Conservation (phyloP, 192 early-diverging fungal genomes). For the Backusella tarrabulga region DNA sequence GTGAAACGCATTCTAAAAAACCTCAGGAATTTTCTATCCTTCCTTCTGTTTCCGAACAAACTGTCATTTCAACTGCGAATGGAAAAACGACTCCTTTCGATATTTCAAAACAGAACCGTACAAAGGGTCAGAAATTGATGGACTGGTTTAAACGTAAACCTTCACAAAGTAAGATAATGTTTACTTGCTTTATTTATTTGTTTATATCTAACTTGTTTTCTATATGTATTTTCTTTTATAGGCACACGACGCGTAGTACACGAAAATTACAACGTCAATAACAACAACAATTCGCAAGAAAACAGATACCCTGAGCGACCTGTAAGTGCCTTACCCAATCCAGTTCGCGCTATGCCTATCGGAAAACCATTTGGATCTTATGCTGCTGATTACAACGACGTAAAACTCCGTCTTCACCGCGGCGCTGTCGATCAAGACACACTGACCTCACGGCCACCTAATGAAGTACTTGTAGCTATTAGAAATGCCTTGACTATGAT, state of each 20-base stretch:
- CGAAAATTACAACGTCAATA: not conserved
- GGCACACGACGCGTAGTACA: not conserved
- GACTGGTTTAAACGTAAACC: slow-evolving; percentile 72
- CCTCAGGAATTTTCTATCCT: not conserved
- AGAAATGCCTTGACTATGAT: slow-evolving; percentile 52
- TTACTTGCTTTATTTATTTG: not conserved
- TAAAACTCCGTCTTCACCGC: slow-evolving; percentile 66
- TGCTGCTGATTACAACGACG: slow-evolving; percentile 23
- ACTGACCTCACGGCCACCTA: slow-evolving; percentile 64
- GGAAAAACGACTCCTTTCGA: not conserved
- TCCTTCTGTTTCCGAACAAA: slow-evolving; percentile 29
- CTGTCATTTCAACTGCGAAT: not conserved
- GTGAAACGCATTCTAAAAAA: not conserved
- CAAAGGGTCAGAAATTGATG: slow-evolving; percentile 65
- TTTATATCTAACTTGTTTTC: not conserved
- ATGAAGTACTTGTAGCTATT: slow-evolving; percentile 67
- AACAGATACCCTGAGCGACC: not conserved
- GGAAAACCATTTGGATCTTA: slow-evolving; percentile 20
- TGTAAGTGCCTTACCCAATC: slow-evolving; percentile 1
- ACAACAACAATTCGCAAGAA: not conserved
- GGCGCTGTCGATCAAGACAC: slow-evolving; percentile 72
- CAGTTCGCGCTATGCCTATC: slow-evolving; percentile 14
- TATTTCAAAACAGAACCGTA: slow-evolving; percentile 15
- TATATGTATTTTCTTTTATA: not conserved
- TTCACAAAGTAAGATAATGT: slow-evolving; percentile 2